Conservation (phyloP, 352 stramenopile genomes). For the Elongisporangium prolatum region DNA sequence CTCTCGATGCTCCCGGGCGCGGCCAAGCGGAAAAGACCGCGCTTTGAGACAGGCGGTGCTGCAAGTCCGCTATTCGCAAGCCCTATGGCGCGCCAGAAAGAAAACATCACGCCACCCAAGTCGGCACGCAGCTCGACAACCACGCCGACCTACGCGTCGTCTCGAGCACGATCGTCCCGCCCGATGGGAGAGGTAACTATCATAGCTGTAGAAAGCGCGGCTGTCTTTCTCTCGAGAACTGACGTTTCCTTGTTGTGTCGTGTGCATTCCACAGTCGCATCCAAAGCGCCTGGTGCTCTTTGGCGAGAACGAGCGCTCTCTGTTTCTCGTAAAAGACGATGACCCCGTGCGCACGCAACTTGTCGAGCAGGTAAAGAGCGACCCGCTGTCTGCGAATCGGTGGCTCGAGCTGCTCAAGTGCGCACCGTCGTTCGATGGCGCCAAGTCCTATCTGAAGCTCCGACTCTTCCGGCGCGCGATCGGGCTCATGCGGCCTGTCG, state of each 20-base stretch:
- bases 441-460: slow-evolving; percentile 32
- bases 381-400: slow-evolving; percentile 30
- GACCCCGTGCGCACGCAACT: slow-evolving; percentile 34
- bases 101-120: slow-evolving; percentile 12
- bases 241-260: background rate
- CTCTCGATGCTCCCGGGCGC: background rate
- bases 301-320: slow-evolving; percentile 50
- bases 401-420: slow-evolving; percentile 58
- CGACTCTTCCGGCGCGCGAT: slow-evolving; percentile 41
- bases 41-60: background rate
- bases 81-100: background rate
- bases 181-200: slow-evolving; percentile 11
- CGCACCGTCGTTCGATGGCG: slow-evolving; percentile 34
- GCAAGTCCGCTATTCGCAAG: background rate
- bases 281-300: slow-evolving; percentile 37
- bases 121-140: slow-evolving; percentile 10
- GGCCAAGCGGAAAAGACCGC: background rate
- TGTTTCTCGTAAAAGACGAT: slow-evolving; percentile 54
- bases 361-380: slow-evolving; percentile 42
- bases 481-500: slow-evolving; percentile 25
- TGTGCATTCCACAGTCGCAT: slow-evolving; percentile 9
- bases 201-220: background rate
- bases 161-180: slow-evolving; percentile 3
- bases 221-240: background rate
- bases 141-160: slow-evolving; percentile 15